phyloP scores from a whole-genome alignment of 2,329 filamentous ascomycete genomes.

The Aspergillus amoenus region DNA sequence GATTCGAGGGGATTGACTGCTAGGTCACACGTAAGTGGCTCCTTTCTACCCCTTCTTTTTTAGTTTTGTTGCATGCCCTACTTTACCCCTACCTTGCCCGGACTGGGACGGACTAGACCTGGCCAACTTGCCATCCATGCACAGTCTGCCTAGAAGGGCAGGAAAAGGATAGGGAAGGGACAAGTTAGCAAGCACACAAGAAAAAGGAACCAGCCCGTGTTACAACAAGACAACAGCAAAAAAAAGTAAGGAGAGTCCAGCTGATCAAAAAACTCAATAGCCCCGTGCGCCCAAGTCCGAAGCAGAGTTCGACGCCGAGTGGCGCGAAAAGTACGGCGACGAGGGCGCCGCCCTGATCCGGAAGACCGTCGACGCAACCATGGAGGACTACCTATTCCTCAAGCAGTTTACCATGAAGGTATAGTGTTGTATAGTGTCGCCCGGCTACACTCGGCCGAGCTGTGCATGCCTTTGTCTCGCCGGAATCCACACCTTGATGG shows the following conservation, averaged over 20 bases:
- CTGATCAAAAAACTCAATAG: conserved; percentile 24
- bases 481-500: no score
- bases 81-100: neutral
- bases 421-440: conserved; percentile 17
- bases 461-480: neutral
- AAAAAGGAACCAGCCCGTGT: neutral
- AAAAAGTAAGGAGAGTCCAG: neutral
- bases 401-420: conserved; percentile 64
- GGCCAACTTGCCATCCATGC: neutral
- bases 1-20: conserved; percentile 74
- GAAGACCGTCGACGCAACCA: conserved; percentile 58
- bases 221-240: neutral
- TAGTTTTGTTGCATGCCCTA: neutral
- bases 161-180: neutral
- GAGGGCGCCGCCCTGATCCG: conserved; percentile 59
- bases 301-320: conserved; percentile 59
- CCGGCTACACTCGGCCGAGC: neutral
- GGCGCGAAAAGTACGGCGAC: conserved; percentile 61
- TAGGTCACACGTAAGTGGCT: conserved; percentile 42
- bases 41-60: neutral
- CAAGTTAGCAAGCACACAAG: neutral
- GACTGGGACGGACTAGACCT: neutral
- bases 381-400: conserved; percentile 63
- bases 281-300: conserved; percentile 42
- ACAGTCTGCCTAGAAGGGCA: neutral